phyloP scores from a whole-genome alignment of 768 basidiomycete genomes.

The Boletus rubescentipes region DNA sequence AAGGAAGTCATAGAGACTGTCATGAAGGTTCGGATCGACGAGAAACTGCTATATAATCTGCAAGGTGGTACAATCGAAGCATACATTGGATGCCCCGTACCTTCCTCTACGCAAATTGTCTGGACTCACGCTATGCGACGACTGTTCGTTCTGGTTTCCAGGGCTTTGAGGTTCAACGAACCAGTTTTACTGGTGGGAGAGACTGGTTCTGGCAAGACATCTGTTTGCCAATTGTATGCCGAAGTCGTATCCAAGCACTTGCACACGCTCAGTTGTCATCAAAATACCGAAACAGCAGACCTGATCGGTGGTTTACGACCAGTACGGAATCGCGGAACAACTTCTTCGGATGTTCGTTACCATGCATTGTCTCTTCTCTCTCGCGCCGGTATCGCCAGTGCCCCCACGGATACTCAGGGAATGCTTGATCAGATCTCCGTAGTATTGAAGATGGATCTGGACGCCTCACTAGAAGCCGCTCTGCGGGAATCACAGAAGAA shows the following conservation, averaged over 20 bases:
- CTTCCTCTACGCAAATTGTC: constrained; percentile 53
- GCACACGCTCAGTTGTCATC: constrained; percentile 88
- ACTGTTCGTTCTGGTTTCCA: constrained; percentile 77
- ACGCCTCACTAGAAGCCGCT: constrained; percentile 29
- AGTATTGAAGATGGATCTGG: constrained; percentile 28
- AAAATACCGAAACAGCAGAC: constrained; percentile 98
- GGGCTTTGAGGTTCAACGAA: constrained; percentile 89
- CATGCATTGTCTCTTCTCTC: constrained; percentile 44
- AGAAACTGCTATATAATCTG: constrained; percentile 63
- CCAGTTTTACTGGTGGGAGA: constrained; percentile 95
- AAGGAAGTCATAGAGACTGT: constrained; percentile 89
- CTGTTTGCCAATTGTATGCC: constrained; percentile 89
- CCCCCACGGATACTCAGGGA: constrained; percentile 24
- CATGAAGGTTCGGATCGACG: constrained; percentile 86
- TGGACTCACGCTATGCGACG: constrained; percentile 96
- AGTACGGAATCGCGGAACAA: constrained; percentile 66
- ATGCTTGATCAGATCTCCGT: constrained; percentile 27
- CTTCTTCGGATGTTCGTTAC: constrained; percentile 49
- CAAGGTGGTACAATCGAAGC: constrained; percentile 41
- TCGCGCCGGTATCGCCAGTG: constrained; percentile 37
- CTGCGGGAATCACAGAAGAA: constrained; percentile 45
- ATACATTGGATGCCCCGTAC: constrained; percentile 57
- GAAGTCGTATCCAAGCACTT: constrained; percentile 59
- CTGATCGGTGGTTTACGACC: constrained; percentile 92
- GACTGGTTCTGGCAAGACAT: constrained; percentile 97